Base-by-base conservation (phyloP, 148 eudicot species). In the Heliosperma pusillum region DNA sequence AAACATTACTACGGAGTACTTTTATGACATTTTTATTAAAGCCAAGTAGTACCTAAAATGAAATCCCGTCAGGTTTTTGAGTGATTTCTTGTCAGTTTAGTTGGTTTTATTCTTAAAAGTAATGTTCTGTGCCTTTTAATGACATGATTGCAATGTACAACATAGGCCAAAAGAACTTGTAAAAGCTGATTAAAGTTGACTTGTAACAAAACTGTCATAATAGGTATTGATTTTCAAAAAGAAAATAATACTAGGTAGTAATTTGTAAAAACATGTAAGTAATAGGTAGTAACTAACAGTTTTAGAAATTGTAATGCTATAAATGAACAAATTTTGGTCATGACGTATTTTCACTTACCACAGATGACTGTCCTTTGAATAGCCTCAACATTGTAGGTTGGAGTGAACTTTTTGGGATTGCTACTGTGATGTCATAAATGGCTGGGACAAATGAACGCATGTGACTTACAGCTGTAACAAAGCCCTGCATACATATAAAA, bases 361-460 rank as follows among this genome's bases (percentile, higher is more conserved):
- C 93, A 77, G 97, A 90, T 57, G 97, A 60, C 70, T 91, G 90
- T 77, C 98, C 96, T 83, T 85, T 94, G 69, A 94, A 87, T 77
- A 94, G 89, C 61, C 93, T 83, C 66, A 94, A 78, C 97, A 94
- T 87, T 66, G 98, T 90, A 26, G 98, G 96, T 62, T 80, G 85
- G 15, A 97, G 86, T 13, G 97, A 90, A 74, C 74, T 71, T 84
- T 84, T 87, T 25, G 98, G 97, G 72, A 94, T 87, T 71, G 93
- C 90, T 75, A 92, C 88, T 30, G 97, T 90, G 10, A 86, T 70
- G 74, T 94, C 97, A 84, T 91, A 91, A 64, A 94, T 78, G 10
- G 97, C 97, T 24, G 98, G 98, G 78, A 89, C 93, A 83, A 91
- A 94, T 56, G 92, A 84, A 19, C 97, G 89, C 97, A 91, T 94